Evolutionary conservation across 2,329 filamentous ascomycete species (phyloP).

Genomic region (Chaetomium sp.): DNA sequence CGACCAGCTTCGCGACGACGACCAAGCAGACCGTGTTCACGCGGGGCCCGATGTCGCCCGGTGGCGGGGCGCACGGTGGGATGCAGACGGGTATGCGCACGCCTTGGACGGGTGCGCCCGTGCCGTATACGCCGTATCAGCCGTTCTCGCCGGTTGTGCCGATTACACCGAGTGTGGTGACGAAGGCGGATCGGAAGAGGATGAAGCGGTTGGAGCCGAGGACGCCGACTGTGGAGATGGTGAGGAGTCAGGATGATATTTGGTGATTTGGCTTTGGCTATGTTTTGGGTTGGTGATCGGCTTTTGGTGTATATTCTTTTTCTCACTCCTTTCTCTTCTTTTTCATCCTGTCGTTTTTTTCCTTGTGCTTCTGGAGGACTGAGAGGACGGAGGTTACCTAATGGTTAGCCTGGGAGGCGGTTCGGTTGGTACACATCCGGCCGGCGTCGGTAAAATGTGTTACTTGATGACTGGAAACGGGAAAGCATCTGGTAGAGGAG

Average conservation of each 20-base stretch:
- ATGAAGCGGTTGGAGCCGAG: constrained; percentile 59
- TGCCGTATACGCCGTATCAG: constrained; percentile 74
- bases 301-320: neutral
- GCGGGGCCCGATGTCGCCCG: constrained; percentile 50
- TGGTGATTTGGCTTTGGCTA: constrained; percentile 42
- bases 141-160: constrained; percentile 70
- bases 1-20: constrained; percentile 41
- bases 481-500: neutral
- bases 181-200: constrained; percentile 62
- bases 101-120: constrained; percentile 54
- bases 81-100: constrained; percentile 52
- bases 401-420: neutral
- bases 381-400: neutral
- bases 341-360: neutral
- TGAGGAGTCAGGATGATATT: constrained; percentile 54
- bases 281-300: neutral
- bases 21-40: constrained; percentile 63
- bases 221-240: constrained; percentile 57
- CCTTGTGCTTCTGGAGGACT: neutral
- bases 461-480: neutral
- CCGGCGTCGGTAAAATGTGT: neutral
- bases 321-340: neutral
- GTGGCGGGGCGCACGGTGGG: constrained; percentile 16
- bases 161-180: constrained; percentile 69
- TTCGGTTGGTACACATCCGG: neutral